Base-by-base conservation (phyloP, 2,329 filamentous ascomycete species). In the Fusarium neocosmosporiellum region DNA sequence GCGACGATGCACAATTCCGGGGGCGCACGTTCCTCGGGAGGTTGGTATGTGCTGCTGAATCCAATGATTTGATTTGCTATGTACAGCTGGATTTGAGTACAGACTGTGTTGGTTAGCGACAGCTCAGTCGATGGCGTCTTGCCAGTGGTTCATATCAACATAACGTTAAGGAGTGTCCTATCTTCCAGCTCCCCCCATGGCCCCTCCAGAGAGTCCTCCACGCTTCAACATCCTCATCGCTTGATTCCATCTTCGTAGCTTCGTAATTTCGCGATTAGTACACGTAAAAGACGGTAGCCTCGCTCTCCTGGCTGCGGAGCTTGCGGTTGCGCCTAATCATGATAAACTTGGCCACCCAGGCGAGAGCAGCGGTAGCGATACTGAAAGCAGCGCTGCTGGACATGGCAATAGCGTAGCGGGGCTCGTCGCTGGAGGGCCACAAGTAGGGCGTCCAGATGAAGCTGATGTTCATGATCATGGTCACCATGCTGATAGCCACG, bases 271-370 rank as follows among this genome's bases (percentile, higher is more conserved):
- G 1, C 2, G 6, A 16, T 66, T 67, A 81, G 63, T 78, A 80
- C 22, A 81, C 79, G 37, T 81, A 81, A 39, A 78, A 81, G 46
- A 78, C 71, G 10, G 71, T 74, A 3, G 72, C 72, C 48, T 77
- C 69, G 2, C 71, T 72, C n/a, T 81, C 74, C 18, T 66, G 66
- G 16, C 70, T 66, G n/a, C 74, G 72, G 31, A 81, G 74, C 75
- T 81, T 81, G 63, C 73, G 77, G 73, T 86, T 85, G 43, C 78
- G 77, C 39, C 75, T 76, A 48, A 78, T 80, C 63, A 85, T 71
- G 59, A 81, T 78, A 7, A 78, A 29, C 72, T 77, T 80, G 70
- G 83, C 80, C 22, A 80, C 31, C 84, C 83, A 85, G 6, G 83
- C 84, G 43, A 78, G 76, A 11, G 80, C 78, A 41, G 81, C 82